Base-by-base conservation (phyloP, 179 eudicot species). In the Heliamphora pulchella region DNA sequence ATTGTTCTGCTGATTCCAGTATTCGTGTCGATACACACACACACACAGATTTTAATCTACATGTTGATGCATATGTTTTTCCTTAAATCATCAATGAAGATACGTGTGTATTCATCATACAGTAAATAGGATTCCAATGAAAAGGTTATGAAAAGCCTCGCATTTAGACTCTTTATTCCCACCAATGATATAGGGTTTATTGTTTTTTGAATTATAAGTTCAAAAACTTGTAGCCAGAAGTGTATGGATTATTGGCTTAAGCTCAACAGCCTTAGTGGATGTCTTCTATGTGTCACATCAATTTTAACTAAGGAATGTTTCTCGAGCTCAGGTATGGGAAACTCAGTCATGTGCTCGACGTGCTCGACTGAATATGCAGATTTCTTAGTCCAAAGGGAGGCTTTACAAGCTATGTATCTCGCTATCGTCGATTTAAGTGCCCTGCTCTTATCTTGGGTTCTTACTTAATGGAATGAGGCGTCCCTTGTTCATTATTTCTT, bases 1-100 rank as follows among this genome's bases (percentile, higher is more conserved):
- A n/a, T 64, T 63, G 18, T 20, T 66, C 47, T 76, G 31, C 71
- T 76, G 55, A 44, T 76, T 76, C 59, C 59, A 63, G 46, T 31
- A 13, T 61, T 0, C n/a, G 46, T 57, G 65, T 22, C 39, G 50
- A 22, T 10, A 39, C 13, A 4, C 0, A 39, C 8, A 31, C 39
- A 31, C 39, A 31, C 39, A 31, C 39, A 31, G 39, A 31, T 31
- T 31, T 31, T 31, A 31, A 31, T 31, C 39, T 31, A 31, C 39
- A 31, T 31, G 39, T 31, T 31, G 39, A 31, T 31, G 39, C 39
- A 31, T 31, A 31, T 31, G 39, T 31, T 31, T 31, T 31, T 31
- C 39, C 39, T 31, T 31, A 31, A 31, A 31, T 31, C 39, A 31
- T 31, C 39, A 31, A 31, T 31, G 39, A 31, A 31, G 39, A 31